Base-by-base conservation (phyloP, 1,284 basidiomycete genomes). In the Lentinula novae-zelandiae region DNA sequence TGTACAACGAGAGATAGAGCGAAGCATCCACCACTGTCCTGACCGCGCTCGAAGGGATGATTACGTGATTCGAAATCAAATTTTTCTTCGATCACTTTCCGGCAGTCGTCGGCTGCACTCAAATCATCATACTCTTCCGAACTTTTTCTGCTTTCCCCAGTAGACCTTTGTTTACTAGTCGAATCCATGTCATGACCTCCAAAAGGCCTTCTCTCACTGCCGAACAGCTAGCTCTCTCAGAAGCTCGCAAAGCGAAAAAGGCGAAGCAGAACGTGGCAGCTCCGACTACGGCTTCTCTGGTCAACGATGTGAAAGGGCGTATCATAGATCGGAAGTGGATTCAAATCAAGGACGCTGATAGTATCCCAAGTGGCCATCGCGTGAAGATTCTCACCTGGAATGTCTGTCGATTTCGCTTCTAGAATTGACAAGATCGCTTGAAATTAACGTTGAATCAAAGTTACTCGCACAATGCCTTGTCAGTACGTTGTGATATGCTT, bases 331-430 rank as follows among this genome's bases (percentile, higher is more conserved):
- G 89, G 57, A 72, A 74, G 61, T 91, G 89, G 88, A 66, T 85
- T 49, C 65, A 74, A 6, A 67, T 82, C 51, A 57, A 67, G 40
- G 36, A 52, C 53, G 48, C 61, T 20, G 48, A 65, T 58, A 57
- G 63, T 20, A 60, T 61, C n/a, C 51, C 58, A 42, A 65, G 59
- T 2, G 46, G 66, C 17, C 69, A 67, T 44, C 68, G 68, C 22
- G 63, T 84, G 59, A 87, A 78, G 69, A 70, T 93, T 59, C 78
- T 90, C 76, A 87, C 87, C 12, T 93, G 90, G 90, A 93, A 93
- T 77, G 89, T 92, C 62, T 62, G 88, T 85, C 51, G 38, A 34
- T 63, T 67, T 62, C 56, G 51, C 51, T 57, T 56, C 49, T 62
- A 62, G 39, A 27, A 57, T 27, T 42, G 7, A 52, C 17, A 10